phyloP scores from a whole-genome alignment of 2,329 filamentous ascomycete species.

The Hirsutella thompsonii region DNA sequence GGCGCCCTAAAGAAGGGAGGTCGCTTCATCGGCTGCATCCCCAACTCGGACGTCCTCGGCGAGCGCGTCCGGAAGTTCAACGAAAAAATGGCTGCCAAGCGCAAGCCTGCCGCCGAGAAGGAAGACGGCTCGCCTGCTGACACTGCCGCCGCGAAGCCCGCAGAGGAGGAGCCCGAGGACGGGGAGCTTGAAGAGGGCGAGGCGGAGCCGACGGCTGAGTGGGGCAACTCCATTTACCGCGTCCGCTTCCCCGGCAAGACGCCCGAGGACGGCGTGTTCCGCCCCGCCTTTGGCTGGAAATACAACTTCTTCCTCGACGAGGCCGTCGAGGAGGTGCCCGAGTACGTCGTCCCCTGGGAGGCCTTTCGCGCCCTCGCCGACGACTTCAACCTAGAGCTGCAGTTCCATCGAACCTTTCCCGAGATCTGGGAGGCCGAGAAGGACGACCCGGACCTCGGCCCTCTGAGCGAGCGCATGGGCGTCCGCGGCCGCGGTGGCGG shows the following conservation, averaged over 20 bases:
- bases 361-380: constrained; percentile 91
- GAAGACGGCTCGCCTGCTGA: constrained; percentile 11
- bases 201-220: constrained; percentile 55
- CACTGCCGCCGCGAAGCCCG: constrained; percentile 5
- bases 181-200: constrained; percentile 48
- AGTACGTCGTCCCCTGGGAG: constrained; percentile 98
- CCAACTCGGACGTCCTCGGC: constrained; percentile 88
- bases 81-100: constrained; percentile 27
- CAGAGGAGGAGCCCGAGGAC: constrained; percentile 18
- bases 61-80: constrained; percentile 68
- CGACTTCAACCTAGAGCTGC: constrained; percentile 90
- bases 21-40: constrained; percentile 86
- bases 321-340: constrained; percentile 88
- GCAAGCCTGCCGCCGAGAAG: constrained; percentile 14
- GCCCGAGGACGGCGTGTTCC: constrained; percentile 77
- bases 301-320: constrained; percentile 95
- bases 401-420: constrained; percentile 82
- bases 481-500: constrained; percentile 62
- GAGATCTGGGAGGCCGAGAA: constrained; percentile 92
- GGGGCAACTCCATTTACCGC: constrained; percentile 88
- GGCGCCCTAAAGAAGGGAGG: constrained; percentile 87
- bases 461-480: constrained; percentile 89
- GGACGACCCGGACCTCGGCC: constrained; percentile 67
- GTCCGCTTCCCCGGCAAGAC: constrained; percentile 79
- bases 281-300: constrained; percentile 93